A percentile compares a stretch with the other conserved stretches of the same genome.
Evolutionary conservation across 768 basidiomycete species (phyloP).

Genomic region (Auriscalpium orientale): DNA sequence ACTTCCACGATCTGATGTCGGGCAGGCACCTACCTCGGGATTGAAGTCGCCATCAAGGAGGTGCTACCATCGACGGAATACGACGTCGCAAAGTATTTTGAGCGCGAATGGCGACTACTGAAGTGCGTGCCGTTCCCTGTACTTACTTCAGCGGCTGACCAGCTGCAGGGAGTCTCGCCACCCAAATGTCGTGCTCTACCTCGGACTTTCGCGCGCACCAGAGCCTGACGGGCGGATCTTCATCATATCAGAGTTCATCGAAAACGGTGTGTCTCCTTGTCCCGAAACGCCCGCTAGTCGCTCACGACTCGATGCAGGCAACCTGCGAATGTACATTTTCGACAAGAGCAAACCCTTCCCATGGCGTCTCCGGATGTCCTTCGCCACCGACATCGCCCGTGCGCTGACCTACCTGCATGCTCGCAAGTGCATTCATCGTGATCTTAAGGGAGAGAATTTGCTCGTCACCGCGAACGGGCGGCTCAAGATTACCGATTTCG

Average conservation of each 20-base stretch:
- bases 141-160: conserved; percentile 5
- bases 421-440: conserved; percentile 80
- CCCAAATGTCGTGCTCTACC: conserved; percentile 88
- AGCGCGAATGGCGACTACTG: conserved; percentile 98
- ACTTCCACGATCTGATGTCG: conserved; percentile 3
- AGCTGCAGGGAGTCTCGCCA: conserved; percentile 68
- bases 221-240: conserved; percentile 78
- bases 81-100: conserved; percentile 95
- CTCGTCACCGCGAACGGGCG: conserved; percentile 92
- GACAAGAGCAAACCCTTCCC: conserved; percentile 79
- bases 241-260: conserved; percentile 93
- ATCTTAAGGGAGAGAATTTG: conserved; percentile 96
- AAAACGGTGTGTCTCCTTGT: conserved; percentile 43
- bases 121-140: conserved; percentile 37
- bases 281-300: neutral
- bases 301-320: conserved; percentile 31
- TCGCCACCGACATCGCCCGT: conserved; percentile 89
- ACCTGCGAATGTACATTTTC: conserved; percentile 86
- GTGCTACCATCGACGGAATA: conserved; percentile 88
- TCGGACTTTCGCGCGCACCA: conserved; percentile 81
- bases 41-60: conserved; percentile 95
- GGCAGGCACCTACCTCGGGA: conserved; percentile 82
- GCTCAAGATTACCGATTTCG: conserved; percentile 98
- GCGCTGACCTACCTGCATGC: conserved; percentile 98
- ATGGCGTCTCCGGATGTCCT: conserved; percentile 89